phyloP scores from a whole-genome alignment of 257 asterid genomes.

The Osmanthus fragrans region DNA sequence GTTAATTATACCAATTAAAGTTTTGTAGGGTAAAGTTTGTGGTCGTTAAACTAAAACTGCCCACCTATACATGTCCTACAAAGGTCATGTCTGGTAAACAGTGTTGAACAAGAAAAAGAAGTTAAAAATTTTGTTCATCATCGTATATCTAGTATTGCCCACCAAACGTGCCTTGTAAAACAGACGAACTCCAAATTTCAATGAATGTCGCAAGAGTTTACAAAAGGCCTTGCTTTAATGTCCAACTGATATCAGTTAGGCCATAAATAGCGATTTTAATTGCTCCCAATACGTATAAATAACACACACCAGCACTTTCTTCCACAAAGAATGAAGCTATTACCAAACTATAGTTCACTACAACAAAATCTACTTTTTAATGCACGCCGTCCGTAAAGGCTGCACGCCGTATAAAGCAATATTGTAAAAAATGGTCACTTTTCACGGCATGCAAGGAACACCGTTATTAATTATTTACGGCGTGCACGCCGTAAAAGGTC shows the following conservation, averaged over 20 bases:
- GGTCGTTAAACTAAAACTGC: background rate
- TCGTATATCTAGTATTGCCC: background rate
- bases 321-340: constrained; percentile 41
- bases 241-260: constrained; percentile 39
- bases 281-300: constrained; percentile 14
- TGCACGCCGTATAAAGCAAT: too few species aligned
- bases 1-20: too few species aligned
- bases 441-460: too few species aligned
- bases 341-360: constrained; percentile 33
- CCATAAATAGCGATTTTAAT: constrained; percentile 28
- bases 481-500: too few species aligned
- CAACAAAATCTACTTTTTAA: too few species aligned
- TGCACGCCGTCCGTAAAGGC: too few species aligned
- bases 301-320: constrained; percentile 31
- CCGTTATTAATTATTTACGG: too few species aligned
- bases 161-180: background rate
- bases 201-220: background rate
- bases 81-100: background rate
- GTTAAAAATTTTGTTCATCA: background rate
- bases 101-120: background rate
- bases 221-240: constrained; percentile 25
- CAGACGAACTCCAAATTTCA: background rate
- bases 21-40: too few species aligned
- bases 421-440: too few species aligned
- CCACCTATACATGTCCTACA: too few species aligned